Percentiles rank a stretch among this genome's conserved stretches.
Evolutionary conservation across 2,329 filamentous ascomycete species (phyloP).

Genomic region (Emergomyces pasteurianus): DNA sequence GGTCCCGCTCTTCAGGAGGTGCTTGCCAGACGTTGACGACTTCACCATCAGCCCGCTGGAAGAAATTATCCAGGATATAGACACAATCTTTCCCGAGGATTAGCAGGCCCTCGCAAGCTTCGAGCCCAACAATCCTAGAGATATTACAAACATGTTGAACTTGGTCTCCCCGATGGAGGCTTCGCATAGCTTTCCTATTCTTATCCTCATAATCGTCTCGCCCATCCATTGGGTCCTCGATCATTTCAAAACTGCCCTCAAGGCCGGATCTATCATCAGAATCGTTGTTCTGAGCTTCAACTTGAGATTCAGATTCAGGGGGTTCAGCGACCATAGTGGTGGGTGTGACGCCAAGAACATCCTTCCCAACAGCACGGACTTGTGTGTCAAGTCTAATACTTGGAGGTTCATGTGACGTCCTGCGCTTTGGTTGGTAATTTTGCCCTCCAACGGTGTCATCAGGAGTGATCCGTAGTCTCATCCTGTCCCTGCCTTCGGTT

Average conservation of each 20-base stretch:
- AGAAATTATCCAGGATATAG: constrained; percentile 93
- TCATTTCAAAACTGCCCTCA: constrained; percentile 91
- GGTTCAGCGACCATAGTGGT: constrained; percentile 21
- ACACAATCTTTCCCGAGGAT: constrained; percentile 85
- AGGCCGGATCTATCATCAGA: constrained; percentile 33
- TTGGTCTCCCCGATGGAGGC: constrained; percentile 76
- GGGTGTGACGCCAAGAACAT: constrained; percentile 29
- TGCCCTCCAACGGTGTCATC: constrained; percentile 58
- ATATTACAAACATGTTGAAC: constrained; percentile 94
- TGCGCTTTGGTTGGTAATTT: constrained; percentile 75
- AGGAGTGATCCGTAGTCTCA: constrained; percentile 77
- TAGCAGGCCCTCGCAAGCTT: constrained; percentile 84
- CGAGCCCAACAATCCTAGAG: constrained; percentile 83
- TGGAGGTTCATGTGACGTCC: constrained; percentile 41
- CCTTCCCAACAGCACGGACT: constrained; percentile 26
- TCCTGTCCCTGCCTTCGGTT: constrained; percentile 89
- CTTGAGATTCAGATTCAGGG: constrained; percentile 20
- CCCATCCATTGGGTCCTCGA: constrained; percentile 81
- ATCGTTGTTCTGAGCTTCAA: constrained; percentile 18
- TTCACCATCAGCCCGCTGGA: constrained; percentile 87
- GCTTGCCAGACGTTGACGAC: constrained; percentile 96
- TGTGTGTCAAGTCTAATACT: constrained; percentile 36
- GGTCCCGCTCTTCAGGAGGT: constrained; percentile 80
- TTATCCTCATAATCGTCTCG: constrained; percentile 90
- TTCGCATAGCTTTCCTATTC: constrained; percentile 94